phyloP scores from a whole-genome alignment of 805 yeast genomes.

The Zygosaccharomyces siamensis region DNA sequence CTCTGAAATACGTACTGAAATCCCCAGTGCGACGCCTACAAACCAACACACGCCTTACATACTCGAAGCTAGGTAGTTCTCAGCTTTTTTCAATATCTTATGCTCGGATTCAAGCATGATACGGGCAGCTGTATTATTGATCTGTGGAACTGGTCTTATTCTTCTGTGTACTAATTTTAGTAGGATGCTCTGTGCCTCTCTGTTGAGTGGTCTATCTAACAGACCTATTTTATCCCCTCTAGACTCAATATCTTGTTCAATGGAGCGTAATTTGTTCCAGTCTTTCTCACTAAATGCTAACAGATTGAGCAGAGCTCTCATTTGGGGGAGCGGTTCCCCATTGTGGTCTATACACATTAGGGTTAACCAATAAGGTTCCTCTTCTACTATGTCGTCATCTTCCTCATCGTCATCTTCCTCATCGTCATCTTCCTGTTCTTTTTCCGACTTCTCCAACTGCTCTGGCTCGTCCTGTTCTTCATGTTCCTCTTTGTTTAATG shows the following conservation, averaged over 20 bases:
- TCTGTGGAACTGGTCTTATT: background rate
- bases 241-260: conserved; percentile 4
- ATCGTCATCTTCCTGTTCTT: conserved; percentile 11
- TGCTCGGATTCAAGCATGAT: conserved; percentile 10
- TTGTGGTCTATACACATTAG: conserved; percentile 38
- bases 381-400: conserved; percentile 9
- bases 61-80: background rate
- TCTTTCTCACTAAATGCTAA: conserved; percentile 31
- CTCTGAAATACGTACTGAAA: background rate
- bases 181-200: background rate
- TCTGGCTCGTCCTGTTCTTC: conserved; percentile 1
- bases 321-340: conserved; percentile 44
- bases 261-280: conserved; percentile 13
- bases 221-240: background rate
- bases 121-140: background rate
- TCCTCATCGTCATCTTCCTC: conserved; percentile 23
- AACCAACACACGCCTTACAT: background rate
- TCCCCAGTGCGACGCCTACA: background rate
- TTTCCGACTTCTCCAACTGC: conserved; percentile 9
- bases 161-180: conserved; percentile 1
- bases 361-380: conserved; percentile 40
- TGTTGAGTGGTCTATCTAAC: conserved; percentile 2
- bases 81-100: conserved; percentile 4
- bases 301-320: conserved; percentile 41
- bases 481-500: conserved; percentile 12